Percentiles rank a stretch among this genome's conserved stretches.
These are phyloP conservation scores for Pythium rishiriense DNA, from an alignment of 352 stramenopile species.

Conservation along the genomic window DNA sequence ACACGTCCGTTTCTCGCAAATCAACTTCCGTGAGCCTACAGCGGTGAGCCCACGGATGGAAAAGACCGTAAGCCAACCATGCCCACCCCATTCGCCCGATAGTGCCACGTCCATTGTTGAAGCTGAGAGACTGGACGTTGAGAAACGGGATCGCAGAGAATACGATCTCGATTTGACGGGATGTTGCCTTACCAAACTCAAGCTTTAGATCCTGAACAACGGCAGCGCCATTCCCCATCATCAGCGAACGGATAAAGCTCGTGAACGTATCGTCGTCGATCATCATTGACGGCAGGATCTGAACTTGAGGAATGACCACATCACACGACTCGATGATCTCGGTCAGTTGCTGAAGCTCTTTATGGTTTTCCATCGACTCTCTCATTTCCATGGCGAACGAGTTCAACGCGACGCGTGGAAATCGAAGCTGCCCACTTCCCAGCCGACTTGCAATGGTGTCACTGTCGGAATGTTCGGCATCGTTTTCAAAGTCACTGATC, in stretches of 20 bases:
- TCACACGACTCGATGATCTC: constrained; percentile 7
- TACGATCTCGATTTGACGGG: background rate
- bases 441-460: too few species aligned
- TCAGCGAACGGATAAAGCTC: background rate
- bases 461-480: too few species aligned
- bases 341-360: background rate
- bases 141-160: background rate
- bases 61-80: background rate
- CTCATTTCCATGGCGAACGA: background rate
- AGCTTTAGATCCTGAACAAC: background rate
- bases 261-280: background rate
- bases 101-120: background rate
- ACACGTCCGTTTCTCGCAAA: constrained; percentile 2
- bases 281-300: background rate
- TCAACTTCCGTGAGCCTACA: background rate
- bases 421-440: too few species aligned
- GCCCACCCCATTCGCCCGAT: background rate
- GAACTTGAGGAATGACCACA: background rate
- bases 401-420: background rate
- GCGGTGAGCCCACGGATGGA: background rate
- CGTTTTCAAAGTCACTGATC: too few species aligned
- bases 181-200: background rate
- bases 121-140: background rate
- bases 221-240: background rate
- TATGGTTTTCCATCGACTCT: background rate